Conservation (phyloP, 2,329 filamentous ascomycete genomes). For the Sphaceloma murrayae region DNA sequence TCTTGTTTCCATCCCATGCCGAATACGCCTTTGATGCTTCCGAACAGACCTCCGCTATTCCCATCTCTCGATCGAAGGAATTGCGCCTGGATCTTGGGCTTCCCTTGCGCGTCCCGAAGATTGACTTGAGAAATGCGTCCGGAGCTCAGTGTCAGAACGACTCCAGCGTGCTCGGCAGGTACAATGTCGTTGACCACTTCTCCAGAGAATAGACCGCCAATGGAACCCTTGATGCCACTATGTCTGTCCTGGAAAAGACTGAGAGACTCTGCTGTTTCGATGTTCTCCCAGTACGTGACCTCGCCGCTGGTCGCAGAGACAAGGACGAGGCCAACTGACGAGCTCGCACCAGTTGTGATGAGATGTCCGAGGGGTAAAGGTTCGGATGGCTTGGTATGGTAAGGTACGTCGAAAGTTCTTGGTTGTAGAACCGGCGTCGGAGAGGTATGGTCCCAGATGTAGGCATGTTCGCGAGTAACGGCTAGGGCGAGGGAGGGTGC, state of each 20-base stretch:
- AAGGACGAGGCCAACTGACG: conserved; percentile 74
- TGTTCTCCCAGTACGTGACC: conserved; percentile 90
- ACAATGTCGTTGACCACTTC: conserved; percentile 70
- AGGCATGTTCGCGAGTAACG: conserved; percentile 69
- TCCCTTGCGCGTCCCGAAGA: conserved; percentile 76
- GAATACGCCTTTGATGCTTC: conserved; percentile 68
- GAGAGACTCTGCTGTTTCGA: conserved; percentile 76
- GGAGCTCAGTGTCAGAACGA: conserved; percentile 73
- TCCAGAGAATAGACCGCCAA: conserved; percentile 64
- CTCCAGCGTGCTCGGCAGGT: conserved; percentile 78
- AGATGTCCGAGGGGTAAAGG: conserved; percentile 74
- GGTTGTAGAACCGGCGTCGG: conserved; percentile 59
- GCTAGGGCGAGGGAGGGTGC: conserved; percentile 63
- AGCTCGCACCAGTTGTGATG: conserved; percentile 66
- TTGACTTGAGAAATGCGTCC: conserved; percentile 81
- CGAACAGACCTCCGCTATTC: conserved; percentile 59
- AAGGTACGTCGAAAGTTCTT: conserved; percentile 69
- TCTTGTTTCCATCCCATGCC: conserved; percentile 64
- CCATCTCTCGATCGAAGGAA: conserved; percentile 58
- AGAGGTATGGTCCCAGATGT: conserved; percentile 78
- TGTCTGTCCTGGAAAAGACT: conserved; percentile 75
- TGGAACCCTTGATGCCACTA: conserved; percentile 64
- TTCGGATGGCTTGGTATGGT: conserved; percentile 57
- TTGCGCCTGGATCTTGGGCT: conserved; percentile 67
- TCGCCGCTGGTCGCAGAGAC: conserved; percentile 76